Conservation (phyloP, 768 basidiomycete species). For the Russula virescens region DNA sequence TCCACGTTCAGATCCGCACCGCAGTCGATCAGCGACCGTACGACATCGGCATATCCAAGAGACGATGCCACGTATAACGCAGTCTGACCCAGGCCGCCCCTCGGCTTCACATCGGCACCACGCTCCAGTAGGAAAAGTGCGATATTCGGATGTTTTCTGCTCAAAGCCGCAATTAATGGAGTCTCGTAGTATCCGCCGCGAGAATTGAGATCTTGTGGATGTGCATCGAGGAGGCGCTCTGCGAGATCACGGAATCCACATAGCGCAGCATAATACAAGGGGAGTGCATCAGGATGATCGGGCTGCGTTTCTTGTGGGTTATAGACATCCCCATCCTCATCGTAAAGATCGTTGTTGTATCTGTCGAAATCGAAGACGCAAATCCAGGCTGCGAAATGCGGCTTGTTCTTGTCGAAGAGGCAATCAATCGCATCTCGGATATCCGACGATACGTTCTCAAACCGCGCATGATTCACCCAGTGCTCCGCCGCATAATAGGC, state of each 20-base stretch:
- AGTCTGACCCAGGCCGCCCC: too few species aligned
- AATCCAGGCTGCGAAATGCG: not conserved
- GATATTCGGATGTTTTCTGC: too few species aligned
- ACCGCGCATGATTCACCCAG: not conserved
- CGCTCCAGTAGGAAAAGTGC: too few species aligned
- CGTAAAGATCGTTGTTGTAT: too few species aligned
- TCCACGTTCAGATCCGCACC: too few species aligned
- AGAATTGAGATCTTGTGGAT: not conserved
- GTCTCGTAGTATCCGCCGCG: not conserved
- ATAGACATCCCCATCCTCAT: not conserved
- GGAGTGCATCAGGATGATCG: not conserved
- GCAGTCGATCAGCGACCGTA: too few species aligned
- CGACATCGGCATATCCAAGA: too few species aligned
- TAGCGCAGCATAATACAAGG: not conserved
- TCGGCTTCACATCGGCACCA: too few species aligned
- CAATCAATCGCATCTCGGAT: not conserved
- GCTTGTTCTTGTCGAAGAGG: not conserved
- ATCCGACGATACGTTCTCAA: not conserved
- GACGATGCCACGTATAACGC: too few species aligned
- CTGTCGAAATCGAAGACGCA: too few species aligned
- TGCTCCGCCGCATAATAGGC: not conserved
- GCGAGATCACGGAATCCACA: not conserved
- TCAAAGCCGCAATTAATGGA: too few species aligned
- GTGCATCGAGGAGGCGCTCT: not conserved
- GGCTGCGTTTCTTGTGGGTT: too few species aligned